Evolutionary conservation across 257 asterid species (phyloP), one percentile per base, ranked within the genome.

Genomic region (Misopates orontium): DNA sequence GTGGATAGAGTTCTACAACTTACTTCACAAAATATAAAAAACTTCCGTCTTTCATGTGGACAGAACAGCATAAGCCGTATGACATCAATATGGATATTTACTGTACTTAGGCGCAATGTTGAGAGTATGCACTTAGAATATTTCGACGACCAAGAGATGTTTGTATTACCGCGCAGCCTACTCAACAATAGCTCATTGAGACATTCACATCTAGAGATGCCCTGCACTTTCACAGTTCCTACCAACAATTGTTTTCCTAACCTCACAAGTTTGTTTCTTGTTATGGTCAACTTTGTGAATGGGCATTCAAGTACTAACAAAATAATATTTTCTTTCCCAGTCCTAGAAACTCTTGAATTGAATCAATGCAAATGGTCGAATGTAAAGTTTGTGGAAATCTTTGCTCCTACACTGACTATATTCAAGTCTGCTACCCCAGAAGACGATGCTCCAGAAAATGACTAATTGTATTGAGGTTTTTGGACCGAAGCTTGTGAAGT

Each of bases 341-440:
- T n/a, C n/a, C 61, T 56, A 0, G 61, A 56, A 56, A 23, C 44
- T 10, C 36, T 56, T 6, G 18, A 23, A 28, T 5, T 24, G 0
- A 40, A 13, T 31, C 10, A 1, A 41, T 20, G 18, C 14, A 2
- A 5, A 18, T 36, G 49, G 50, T 9, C 4, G 10, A 56, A 4
- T 14, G 19, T 25, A 42, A 25, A 23, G 11, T 16, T 3, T 15
- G 61, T 56, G 64, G 48, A 36, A 10, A 17, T 59, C 10, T 10
- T 31, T 36, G 64, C 64, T 59, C 64, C 64, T 4, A 31, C n/a
- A 1, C 64, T 59, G 44, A 59, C 49, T 36, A 31, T 10, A 2
- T 39, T 59, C 49, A 8, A 4, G 18, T 59, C 4, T 5, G 18
- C 7, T 12, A 8, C 0, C 2, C 1, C 3, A 0, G 0, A 8